Base-by-base conservation (phyloP, 2,329 filamentous ascomycete genomes). In the Rutstroemia sp. region DNA sequence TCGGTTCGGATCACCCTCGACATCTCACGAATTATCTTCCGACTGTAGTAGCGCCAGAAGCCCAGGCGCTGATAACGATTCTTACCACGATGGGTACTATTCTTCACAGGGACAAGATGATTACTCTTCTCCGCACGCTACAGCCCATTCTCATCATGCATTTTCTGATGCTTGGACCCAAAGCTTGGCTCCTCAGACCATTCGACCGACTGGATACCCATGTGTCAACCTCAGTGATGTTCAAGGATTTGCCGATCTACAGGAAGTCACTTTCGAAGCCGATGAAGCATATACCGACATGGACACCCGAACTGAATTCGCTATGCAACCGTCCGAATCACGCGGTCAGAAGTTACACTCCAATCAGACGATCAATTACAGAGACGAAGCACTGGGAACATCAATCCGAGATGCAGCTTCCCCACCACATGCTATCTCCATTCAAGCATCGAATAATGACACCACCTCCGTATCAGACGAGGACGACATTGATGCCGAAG, bases 191-290 rank as follows among this genome's bases (percentile, higher is more conserved):
- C 17, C 19, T 19, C 55, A 58, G 52, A 17, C 19, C 4, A 16
- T 41, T 4, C 34, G 25, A 4, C 49, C 52, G 7, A 34, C 54
- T 27, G 57, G 59, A 21, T 44, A 48, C 16, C 34, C 37, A n/a
- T 61, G 57, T 42, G 64, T 69, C n/a, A 63, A 65, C 21, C 56
- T 67, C 46, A 63, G 57, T 44, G 61, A 68, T 57, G 60, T 68
- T 12, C 67, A 68, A 56, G 54, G 44, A 4, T 56, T 67, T 50
- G 56, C 64, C 8, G 65, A 67, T 51, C 38, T 57, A 1, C 57
- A 64, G 30, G 63, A 67, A 30, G 49, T 46, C 21, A 52, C 44
- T n/a, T 61, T 53, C 38, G 58, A 59, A 17, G 42, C 57, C 7
- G 60, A 64, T 37, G 63, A 63, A 45, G 55, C 56, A 21, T 65